Conservation (phyloP, 2,329 filamentous ascomycete genomes). For the Calonectria pseudoturangicola region DNA sequence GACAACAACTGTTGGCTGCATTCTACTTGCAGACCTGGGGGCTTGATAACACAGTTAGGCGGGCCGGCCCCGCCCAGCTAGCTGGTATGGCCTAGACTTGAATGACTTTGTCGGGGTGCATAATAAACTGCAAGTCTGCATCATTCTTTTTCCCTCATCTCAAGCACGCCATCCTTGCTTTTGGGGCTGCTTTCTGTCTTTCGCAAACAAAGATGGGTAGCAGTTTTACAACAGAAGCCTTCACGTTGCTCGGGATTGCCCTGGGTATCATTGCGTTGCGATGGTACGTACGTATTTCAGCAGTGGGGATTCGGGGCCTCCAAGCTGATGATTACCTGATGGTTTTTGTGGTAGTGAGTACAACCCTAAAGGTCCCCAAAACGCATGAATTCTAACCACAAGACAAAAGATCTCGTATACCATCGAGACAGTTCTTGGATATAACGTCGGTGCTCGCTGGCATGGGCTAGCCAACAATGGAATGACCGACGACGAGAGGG, state of each 20-base stretch:
- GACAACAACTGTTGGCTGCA: neutral
- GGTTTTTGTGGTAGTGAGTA: slow-evolving; percentile 59
- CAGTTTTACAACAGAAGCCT: slow-evolving; percentile 58
- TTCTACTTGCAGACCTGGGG: neutral
- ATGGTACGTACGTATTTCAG: slow-evolving; percentile 59
- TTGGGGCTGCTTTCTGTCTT: neutral
- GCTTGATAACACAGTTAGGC: neutral
- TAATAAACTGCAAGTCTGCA: neutral
- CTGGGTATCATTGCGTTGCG: slow-evolving; percentile 59
- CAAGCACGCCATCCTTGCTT: neutral
- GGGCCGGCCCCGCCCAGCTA: slow-evolving; percentile 2
- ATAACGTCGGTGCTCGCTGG: slow-evolving; percentile 65
- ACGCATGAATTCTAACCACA: slow-evolving; percentile 18
- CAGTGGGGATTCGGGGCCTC: slow-evolving; percentile 57
- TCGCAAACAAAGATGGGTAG: slow-evolving; percentile 29
- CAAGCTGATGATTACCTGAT: slow-evolving; percentile 61
- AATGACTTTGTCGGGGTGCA: too few relatives aligned
- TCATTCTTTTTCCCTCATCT: neutral
- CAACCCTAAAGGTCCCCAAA: slow-evolving; percentile 70
- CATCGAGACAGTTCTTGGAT: slow-evolving; percentile 68
- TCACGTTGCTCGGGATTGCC: slow-evolving; percentile 59
- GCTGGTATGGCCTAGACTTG: neutral
- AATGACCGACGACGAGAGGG: slow-evolving; percentile 69
- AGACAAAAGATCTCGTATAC: slow-evolving; percentile 65
- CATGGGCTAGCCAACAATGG: slow-evolving; percentile 71